Conservation (phyloP, 192 early-diverging fungal species). For the Podila clonocystis region DNA sequence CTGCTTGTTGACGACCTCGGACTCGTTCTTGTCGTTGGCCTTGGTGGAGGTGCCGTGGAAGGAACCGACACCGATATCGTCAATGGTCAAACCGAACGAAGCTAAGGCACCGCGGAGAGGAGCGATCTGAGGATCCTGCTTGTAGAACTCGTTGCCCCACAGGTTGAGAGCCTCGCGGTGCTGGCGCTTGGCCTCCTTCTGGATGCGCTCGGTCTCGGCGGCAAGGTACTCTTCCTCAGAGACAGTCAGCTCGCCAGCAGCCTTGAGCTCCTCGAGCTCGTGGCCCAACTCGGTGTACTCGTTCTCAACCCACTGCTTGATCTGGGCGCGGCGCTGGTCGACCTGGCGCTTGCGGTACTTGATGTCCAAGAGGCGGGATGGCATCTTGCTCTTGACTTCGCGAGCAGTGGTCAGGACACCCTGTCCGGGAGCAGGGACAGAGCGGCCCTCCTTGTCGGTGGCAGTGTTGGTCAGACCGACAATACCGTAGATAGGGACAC, state of each 20-base stretch:
- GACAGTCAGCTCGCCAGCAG: constrained; percentile 45
- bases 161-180: constrained; percentile 77
- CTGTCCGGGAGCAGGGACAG: constrained; percentile 94
- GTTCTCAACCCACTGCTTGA: constrained; percentile 81
- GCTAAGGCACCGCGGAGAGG: constrained; percentile 90
- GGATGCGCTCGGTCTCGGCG: constrained; percentile 63
- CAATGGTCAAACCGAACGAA: constrained; percentile 86
- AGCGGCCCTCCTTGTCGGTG: constrained; percentile 94
- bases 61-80: constrained; percentile 94
- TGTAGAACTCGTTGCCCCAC: constrained; percentile 87
- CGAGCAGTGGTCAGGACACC: constrained; percentile 93
- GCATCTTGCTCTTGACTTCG: constrained; percentile 64
- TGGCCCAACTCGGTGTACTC: constrained; percentile 77
- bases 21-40: constrained; percentile 97
- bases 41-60: constrained; percentile 97
- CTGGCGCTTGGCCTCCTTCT: constrained; percentile 72
- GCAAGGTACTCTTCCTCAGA: constrained; percentile 55
- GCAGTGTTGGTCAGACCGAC: constrained; percentile 89
- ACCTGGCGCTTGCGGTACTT: constrained; percentile 86
- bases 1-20: constrained; percentile 85
- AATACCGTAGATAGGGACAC: constrained; percentile 92
- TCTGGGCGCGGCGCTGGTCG: constrained; percentile 74
- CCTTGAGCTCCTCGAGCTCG: constrained; percentile 71
- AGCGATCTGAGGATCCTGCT: constrained; percentile 74
- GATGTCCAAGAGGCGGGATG: constrained; percentile 77